Conservation (phyloP, 805 yeast species). For the Ogataea paraovalis region DNA sequence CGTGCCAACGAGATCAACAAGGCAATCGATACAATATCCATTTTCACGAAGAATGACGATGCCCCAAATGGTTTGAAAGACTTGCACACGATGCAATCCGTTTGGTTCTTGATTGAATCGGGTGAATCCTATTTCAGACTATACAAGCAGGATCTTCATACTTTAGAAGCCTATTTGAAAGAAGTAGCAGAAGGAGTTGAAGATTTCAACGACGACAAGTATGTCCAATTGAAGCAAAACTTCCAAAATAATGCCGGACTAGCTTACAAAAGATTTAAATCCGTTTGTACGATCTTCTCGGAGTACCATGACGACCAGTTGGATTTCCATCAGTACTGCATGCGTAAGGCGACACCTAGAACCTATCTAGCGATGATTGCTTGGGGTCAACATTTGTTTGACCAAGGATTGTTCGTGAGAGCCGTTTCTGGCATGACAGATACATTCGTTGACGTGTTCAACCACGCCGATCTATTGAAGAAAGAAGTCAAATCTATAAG, state of each 20-base stretch:
- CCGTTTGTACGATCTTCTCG: slow-evolving; percentile 62
- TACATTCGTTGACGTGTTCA: slow-evolving; percentile 44
- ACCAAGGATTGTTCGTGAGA: slow-evolving; percentile 68
- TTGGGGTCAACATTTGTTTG: slow-evolving; percentile 78
- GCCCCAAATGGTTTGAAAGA: slow-evolving; percentile 81
- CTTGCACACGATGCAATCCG: slow-evolving; percentile 83
- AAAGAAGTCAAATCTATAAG: slow-evolving; percentile 10
- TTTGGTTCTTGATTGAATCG: slow-evolving; percentile 81
- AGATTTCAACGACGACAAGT: slow-evolving; percentile 17
- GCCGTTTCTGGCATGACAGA: slow-evolving; percentile 62
- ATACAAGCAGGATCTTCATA: slow-evolving; percentile 35
- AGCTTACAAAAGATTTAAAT: slow-evolving; percentile 72
- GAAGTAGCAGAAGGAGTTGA: slow-evolving; percentile 17
- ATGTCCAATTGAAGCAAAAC: slow-evolving; percentile 30
- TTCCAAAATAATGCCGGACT: slow-evolving; percentile 47
- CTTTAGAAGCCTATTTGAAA: slow-evolving; percentile 11
- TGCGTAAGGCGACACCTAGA: slow-evolving; percentile 86
- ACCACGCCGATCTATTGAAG: slow-evolving; percentile 21
- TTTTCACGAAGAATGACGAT: slow-evolving; percentile 85
- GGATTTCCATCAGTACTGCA: slow-evolving; percentile 91
- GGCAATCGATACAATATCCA: slow-evolving; percentile 68
- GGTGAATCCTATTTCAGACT: slow-evolving; percentile 77
- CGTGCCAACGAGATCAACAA: slow-evolving; percentile 71
- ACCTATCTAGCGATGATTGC: slow-evolving; percentile 69
- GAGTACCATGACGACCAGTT: slow-evolving; percentile 79